Evolutionary conservation across 2,329 filamentous ascomycete genomes (phyloP), one percentile per base, ranked within the genome.

Genomic region (Sarocladium brachiariae): DNA sequence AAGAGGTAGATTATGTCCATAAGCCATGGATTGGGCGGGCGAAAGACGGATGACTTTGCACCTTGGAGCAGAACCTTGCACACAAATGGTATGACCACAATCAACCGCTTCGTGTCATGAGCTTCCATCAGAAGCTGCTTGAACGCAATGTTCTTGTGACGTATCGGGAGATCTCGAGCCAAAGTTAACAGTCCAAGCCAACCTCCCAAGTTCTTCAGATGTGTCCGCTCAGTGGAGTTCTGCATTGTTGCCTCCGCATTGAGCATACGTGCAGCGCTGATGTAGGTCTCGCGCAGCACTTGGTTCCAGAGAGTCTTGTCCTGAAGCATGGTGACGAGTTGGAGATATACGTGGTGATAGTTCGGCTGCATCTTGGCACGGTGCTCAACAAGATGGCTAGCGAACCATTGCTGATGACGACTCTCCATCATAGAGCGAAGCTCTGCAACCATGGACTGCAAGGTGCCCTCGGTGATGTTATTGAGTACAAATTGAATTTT

Each of bases 321-420:
- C 57, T 88, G 81, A 58, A 97, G 89, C 30, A 90, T 80, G 51
- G 86, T 86, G 53, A 99, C 79, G 49, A 99, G 79, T 59, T 96
- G 88, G 47, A 97, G 78, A 64, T 99, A 99, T 19, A 99, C 81
- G 53, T 87, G 80, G 59, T 99, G 93, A 62, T 95, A 97, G 66
- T 99, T 99, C 5, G 92, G 91, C 64, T 99, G 92, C 74, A 96
- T 85, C 69, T 96, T 97, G 27, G 92, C 95, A 41, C 95, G 89
- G 64, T 96, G 89, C 62, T 96, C 92, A 2, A 99, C 93, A 9
- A 99, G 76, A 62, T 97, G 95, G 45, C 84, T 84, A 6, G 95
- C 93, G 63, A 99, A 99, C 93, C 93, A 99, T 63, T 95, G 89
- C 61, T 95, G 87, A 64, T 96, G 86, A 57, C 84, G 83, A 50